phyloP scores from a whole-genome alignment of 176 grass and related monocot species.

The Oryza australiensis region DNA sequence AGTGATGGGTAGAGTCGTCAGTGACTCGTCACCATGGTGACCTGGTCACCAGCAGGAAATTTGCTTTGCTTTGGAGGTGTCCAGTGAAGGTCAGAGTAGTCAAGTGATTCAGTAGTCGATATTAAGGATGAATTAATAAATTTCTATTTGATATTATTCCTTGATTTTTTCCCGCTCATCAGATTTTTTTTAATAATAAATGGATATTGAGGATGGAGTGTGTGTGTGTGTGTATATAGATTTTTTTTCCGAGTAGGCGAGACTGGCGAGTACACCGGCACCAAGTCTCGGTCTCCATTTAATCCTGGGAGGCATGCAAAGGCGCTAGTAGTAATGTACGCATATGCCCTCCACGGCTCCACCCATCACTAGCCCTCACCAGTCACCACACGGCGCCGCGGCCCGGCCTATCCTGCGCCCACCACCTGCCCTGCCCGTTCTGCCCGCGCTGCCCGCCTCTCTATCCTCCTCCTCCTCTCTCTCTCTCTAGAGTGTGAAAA shows the following conservation, averaged over 20 bases:
- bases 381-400: neutral
- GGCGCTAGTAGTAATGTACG: neutral
- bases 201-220: too few species aligned
- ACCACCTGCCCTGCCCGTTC: slow-evolving; percentile 52
- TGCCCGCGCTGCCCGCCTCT: slow-evolving; percentile 57
- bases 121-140: neutral
- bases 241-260: neutral
- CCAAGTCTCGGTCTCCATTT: neutral
- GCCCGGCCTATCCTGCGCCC: slow-evolving; percentile 20
- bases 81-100: neutral
- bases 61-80: neutral
- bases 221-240: too few species aligned
- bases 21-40: too few species aligned
- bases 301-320: neutral
- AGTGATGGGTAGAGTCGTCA: neutral
- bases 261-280: neutral
- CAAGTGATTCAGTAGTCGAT: neutral
- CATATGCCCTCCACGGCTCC: slow-evolving; percentile 10
- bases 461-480: neutral
- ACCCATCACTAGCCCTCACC: slow-evolving; percentile 4
- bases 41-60: neutral
- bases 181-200: neutral
- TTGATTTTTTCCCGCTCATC: neutral
- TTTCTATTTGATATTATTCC: neutral
- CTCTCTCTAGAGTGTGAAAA: slow-evolving; percentile 27